Conservation (phyloP, 352 stramenopile genomes). For the Pythium folliculosum region DNA sequence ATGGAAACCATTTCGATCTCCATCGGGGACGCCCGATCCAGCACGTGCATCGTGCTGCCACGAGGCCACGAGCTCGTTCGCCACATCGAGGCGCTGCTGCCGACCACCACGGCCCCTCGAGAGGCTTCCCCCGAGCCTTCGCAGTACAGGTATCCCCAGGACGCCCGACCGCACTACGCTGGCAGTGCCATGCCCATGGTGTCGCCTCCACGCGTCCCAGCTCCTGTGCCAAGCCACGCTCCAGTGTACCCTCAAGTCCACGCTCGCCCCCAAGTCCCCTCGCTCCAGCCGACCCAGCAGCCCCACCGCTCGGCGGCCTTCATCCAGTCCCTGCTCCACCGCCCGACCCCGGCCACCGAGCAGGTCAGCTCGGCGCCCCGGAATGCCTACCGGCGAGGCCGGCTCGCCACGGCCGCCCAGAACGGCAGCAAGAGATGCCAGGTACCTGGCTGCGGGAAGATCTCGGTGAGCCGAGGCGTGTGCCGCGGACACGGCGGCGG, state of each 20-base stretch:
- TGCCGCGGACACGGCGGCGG: conserved; percentile 68
- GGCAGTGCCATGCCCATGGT: neutral
- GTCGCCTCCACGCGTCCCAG: neutral
- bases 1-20: conserved; percentile 3
- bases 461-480: conserved; percentile 56
- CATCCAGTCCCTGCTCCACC: conserved; percentile 2
- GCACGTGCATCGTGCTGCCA: conserved; percentile 11
- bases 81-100: conserved; percentile 5
- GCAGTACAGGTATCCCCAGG: neutral
- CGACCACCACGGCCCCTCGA: neutral
- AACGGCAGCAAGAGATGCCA: conserved; percentile 55
- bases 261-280: neutral
- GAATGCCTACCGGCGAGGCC: neutral
- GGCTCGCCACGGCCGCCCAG: neutral
- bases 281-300: neutral
- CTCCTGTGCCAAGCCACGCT: neutral
- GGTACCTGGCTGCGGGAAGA: conserved; percentile 53
- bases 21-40: conserved; percentile 2
- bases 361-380: neutral
- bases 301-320: conserved; percentile 1
- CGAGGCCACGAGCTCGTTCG: conserved; percentile 8
- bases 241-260: neutral
- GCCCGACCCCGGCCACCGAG: conserved; percentile 3
- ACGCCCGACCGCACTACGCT: neutral
- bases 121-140: neutral